Base-by-base conservation (phyloP, 1,139 yeast genomes). In the Hemisphaericaspora xylanilytica region DNA sequence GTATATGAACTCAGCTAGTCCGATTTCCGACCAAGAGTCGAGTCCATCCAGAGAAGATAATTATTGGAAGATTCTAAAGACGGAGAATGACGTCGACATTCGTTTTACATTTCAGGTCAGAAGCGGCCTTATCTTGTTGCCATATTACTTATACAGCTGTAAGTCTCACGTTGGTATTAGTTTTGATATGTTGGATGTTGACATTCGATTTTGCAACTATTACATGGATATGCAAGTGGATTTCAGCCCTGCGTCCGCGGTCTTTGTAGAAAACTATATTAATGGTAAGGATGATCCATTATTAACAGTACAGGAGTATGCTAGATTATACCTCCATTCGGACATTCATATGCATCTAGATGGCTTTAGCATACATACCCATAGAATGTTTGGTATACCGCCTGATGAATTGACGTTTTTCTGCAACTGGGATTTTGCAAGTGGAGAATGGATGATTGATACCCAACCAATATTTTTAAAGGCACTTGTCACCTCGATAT, bases 381-480 rank as follows among this genome's bases (percentile, higher is more conserved):
- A 90, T 56, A 73, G 97, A 53, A 79, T 89, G 81, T 88, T 89
- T 68, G 97, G 98, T 0, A 59, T 88, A 1, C 96, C 96, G 0
- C 97, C 97, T 0, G 69, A 73, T 2, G 95, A 87, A 55, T 86
- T 92, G 1, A 87, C 97, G 0, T 92, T 87, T 55, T 80, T 78
- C 48, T 89, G 96, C 55, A 83, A 86, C 46, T 92, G 97, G 97
- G 90, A 85, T 47, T 78, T 90, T 48, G 78, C 77, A 22, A 59
- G 85, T 2, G 95, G 89, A 8, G 67, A 67, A 4, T 63, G 89
- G 12, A 45, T 53, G 2, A 63, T 86, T 12, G 73, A 80, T 43
- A 75, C 88, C 1, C 65, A 73, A 3, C 67, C 81, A 0, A 53
- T 54, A 2, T 73, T 82, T 33, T 36, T 81, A 1, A 67, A 65